phyloP scores from a whole-genome alignment of 495 filamentous ascomycete genomes.

The Penicillium flavigenum region DNA sequence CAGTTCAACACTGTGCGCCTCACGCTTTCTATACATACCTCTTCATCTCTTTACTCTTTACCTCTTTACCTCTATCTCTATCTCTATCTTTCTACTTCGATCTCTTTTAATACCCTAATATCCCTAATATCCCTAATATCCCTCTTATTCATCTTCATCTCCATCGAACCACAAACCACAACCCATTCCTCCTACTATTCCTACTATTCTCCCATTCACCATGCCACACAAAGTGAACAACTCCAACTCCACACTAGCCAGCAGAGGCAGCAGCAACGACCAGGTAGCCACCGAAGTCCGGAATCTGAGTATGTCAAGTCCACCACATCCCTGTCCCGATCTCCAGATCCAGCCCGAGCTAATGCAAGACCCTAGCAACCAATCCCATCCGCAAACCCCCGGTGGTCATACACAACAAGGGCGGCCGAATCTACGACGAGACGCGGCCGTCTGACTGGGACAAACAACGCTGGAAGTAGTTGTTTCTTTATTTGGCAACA shows the following conservation, averaged over 20 bases:
- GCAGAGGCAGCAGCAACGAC: constrained; percentile 41
- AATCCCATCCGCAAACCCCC: constrained; percentile 38
- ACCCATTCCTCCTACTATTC: constrained; percentile 5
- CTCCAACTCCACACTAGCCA: constrained; percentile 47
- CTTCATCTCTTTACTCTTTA: constrained; percentile 1
- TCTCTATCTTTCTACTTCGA: not conserved
- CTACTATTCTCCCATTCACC: constrained; percentile 15
- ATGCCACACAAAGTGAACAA: constrained; percentile 50
- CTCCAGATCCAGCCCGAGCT: constrained; percentile 26
- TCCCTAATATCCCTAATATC: constrained; percentile 5
- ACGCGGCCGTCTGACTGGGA: constrained; percentile 50
- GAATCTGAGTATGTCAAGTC: constrained; percentile 39
- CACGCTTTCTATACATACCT: constrained; percentile 12
- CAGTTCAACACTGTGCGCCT: constrained; percentile 32
- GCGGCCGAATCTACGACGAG: constrained; percentile 49
- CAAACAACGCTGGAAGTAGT: constrained; percentile 52
- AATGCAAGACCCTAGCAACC: constrained; percentile 27
- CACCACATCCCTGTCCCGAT: constrained; percentile 13
- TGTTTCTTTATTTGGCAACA: not conserved
- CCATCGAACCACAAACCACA: not conserved
- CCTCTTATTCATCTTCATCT: not conserved
- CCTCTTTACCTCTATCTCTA: not conserved
- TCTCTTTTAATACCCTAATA: constrained; percentile 10
- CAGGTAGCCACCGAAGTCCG: constrained; percentile 38
- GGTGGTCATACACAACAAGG: constrained; percentile 46